These are phyloP conservation scores for Talaromyces verruculosus DNA, from an alignment of 2,329 filamentous ascomycete genomes.

Conservation along the genomic window DNA sequence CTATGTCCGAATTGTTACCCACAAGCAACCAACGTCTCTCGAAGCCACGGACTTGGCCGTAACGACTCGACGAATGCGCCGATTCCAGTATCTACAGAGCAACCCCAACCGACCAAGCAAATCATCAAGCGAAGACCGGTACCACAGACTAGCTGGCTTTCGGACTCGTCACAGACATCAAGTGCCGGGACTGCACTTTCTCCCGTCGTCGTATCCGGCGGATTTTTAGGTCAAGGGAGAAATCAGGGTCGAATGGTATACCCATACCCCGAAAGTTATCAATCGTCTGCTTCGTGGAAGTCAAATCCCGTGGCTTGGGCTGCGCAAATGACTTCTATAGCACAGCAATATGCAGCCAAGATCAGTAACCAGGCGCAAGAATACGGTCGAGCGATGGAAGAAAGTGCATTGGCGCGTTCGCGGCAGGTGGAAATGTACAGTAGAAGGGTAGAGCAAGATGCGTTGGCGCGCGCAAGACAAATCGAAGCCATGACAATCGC, in stretches of 20 bases:
- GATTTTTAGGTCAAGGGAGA: background rate
- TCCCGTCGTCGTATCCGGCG: background rate
- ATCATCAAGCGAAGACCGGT: constrained; percentile 23
- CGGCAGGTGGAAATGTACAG: constrained; percentile 43
- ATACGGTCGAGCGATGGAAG: constrained; percentile 41
- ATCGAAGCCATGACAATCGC: constrained; percentile 26
- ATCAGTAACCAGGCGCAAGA: constrained; percentile 37
- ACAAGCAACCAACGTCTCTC: constrained; percentile 36
- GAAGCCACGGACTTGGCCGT: constrained; percentile 21
- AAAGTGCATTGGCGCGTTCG: constrained; percentile 39
- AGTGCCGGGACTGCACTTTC: background rate
- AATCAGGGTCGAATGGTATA: background rate
- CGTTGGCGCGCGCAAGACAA: constrained; percentile 31
- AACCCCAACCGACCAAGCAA: background rate
- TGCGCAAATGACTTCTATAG: constrained; percentile 36
- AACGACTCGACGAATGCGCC: constrained; percentile 19
- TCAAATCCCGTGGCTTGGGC: constrained; percentile 35
- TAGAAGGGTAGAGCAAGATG: constrained; percentile 16
- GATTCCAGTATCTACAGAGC: constrained; percentile 20
- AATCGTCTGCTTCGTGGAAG: background rate
- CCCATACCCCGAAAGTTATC: background rate
- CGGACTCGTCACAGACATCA: background rate
- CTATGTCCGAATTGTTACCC: constrained; percentile 44
- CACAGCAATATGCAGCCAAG: constrained; percentile 43
- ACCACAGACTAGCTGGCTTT: background rate